Conservation (phyloP, 345 rosid species). For the Moringa oleifera region DNA sequence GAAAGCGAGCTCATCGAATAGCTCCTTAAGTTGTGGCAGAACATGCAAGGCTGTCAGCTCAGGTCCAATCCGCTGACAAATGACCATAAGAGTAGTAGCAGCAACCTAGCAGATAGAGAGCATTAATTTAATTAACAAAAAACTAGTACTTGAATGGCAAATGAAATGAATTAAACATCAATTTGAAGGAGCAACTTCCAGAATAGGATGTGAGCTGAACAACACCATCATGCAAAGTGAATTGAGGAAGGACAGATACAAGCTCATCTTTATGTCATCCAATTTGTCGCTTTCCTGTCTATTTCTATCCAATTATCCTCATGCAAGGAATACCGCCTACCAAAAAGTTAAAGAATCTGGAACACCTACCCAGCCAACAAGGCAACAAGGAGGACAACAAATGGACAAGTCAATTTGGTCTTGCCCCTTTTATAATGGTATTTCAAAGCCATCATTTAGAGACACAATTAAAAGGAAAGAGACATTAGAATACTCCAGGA, state of each 20-base stretch:
- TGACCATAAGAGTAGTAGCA: constrained; percentile 58
- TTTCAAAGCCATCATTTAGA: no score
- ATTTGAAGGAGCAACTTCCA: not conserved
- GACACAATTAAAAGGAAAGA: no score
- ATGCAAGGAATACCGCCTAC: not conserved
- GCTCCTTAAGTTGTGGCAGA: constrained; percentile 84
- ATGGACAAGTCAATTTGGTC: no score
- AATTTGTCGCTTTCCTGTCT: not conserved
- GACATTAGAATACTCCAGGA: not conserved
- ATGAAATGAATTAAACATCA: constrained; percentile 5
- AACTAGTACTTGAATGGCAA: constrained; percentile 6
- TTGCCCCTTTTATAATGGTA: no score
- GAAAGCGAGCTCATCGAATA: constrained; percentile 94
- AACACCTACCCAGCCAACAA: no score
- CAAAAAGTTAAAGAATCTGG: not conserved
- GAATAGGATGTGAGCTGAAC: no score
- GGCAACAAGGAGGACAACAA: no score
- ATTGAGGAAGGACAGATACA: not conserved
- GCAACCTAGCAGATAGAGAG: constrained; percentile 72
- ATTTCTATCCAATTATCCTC: not conserved
- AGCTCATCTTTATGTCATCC: not conserved
- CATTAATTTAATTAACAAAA: not conserved
- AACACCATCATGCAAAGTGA: no score
- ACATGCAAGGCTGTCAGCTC: constrained; percentile 82
- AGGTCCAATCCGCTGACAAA: constrained; percentile 89